Percentiles rank a stretch among this genome's conserved stretches.
These are phyloP conservation scores for Trichomonascus vanleenenianus DNA, from an alignment of 805 yeast genomes.

Conservation along the genomic window DNA sequence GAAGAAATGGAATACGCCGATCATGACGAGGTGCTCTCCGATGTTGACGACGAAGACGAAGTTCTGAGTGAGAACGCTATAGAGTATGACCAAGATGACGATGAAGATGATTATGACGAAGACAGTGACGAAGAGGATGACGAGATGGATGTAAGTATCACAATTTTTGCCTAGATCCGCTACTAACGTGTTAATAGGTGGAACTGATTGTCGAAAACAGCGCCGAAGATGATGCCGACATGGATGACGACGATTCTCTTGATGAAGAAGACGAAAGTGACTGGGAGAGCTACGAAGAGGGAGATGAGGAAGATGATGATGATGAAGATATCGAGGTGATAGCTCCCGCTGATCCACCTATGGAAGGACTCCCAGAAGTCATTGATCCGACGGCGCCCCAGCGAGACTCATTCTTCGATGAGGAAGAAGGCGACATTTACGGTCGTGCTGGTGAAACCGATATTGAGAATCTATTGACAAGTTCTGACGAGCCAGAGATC, in stretches of 20 bases:
- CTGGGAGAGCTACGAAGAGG: constrained; percentile 18
- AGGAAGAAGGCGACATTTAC: too few relatives aligned
- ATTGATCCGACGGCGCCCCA: too few relatives aligned
- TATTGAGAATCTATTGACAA: too few relatives aligned
- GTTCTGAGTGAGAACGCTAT: constrained; percentile 3
- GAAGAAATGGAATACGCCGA: constrained; percentile 18
- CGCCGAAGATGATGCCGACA: constrained; percentile 14
- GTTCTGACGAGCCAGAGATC: too few relatives aligned
- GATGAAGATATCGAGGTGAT: constrained; percentile 22
- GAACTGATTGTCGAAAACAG: constrained; percentile 15
- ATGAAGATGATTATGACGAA: constrained; percentile 23
- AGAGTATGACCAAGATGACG: constrained; percentile 24
- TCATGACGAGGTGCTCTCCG: constrained; percentile 21
- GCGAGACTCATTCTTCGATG: too few relatives aligned
- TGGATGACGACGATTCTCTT: constrained; percentile 12
- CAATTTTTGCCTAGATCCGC: constrained; percentile 26
- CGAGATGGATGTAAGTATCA: constrained; percentile 32
- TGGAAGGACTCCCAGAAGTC: too few relatives aligned
- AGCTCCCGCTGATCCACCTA: too few relatives aligned
- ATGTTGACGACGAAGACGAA: constrained; percentile 14
- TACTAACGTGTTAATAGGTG: constrained; percentile 4
- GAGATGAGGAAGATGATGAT: constrained; percentile 21
- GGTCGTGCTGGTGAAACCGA: too few relatives aligned
- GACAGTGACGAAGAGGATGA: constrained; percentile 27
- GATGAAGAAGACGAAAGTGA: constrained; percentile 14